Evolutionary conservation across 2,329 filamentous ascomycete genomes (phyloP), one percentile per base, ranked within the genome.

Genomic region (Neopestalotiopsis clavispora): DNA sequence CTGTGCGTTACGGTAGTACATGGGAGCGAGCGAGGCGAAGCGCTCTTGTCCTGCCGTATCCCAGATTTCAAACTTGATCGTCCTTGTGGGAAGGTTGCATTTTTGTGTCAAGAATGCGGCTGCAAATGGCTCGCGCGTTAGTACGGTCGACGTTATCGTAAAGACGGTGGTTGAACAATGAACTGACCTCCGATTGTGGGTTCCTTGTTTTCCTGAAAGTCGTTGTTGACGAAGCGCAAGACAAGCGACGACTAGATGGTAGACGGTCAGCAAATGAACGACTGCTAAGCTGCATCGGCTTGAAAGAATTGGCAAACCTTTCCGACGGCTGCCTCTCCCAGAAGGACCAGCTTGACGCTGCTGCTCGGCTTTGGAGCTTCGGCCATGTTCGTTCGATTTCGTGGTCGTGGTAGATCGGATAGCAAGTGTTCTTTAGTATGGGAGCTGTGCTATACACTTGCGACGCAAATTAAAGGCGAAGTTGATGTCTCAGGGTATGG

Each of bases 141-240:
- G 62, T 59, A 30, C 23, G 13, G 17, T 17, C 17, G 59, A 65
- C 57, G 40, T 34, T 45, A 52, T 61, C 17, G 28, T 28, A 45
- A 60, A 65, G 69, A 65, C 63, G 72, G 57, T 42, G 67, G 12
- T 13, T 38, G 32, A 62, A 14, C 34, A 32, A 34, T 62, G 59
- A 66, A 82, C 87, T 73, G 88, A 97, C 94, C 94, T 87, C 96
- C 96, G 83, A 99, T 99, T 73, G 96, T 99, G 71, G 96, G 96
- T 82, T 99, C 96, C 87, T 98, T 98, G 84, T 98, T 98, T 84
- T 98, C 96, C 86, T 99, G 96, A 78, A 99, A 99, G 83, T 98
- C 95, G 84, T 99, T 96, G 88, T 98, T 98, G 80, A 99, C 96
- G 83, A 99, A 99, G 78, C 96, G 94, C 79, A 99, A 89, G 72